These are phyloP conservation scores for Stylonectria norvegica DNA, from an alignment of 2,329 filamentous ascomycete species.

Conservation along the genomic window DNA sequence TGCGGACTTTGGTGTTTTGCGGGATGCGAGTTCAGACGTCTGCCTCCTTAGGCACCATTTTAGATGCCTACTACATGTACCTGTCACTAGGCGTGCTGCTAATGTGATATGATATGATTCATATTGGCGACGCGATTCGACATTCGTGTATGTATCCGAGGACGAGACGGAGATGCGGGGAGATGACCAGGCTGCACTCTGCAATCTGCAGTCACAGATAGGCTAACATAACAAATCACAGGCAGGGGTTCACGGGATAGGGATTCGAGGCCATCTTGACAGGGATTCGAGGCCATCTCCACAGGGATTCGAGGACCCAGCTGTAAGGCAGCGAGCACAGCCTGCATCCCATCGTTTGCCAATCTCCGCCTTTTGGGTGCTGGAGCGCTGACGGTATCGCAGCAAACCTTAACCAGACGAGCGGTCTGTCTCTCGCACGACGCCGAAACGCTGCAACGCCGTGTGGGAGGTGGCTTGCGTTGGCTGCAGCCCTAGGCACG, in stretches of 20 bases:
- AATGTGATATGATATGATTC: too few relatives aligned
- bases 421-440: constrained; percentile 16
- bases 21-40: not conserved
- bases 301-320: not conserved
- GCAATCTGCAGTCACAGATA: not conserved
- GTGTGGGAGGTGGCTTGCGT: constrained; percentile 4
- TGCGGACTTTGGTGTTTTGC: not conserved
- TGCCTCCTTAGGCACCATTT: not conserved
- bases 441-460: constrained; percentile 9
- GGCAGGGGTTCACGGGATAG: too few relatives aligned
- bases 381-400: constrained; percentile 14
- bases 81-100: not conserved
- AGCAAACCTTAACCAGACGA: constrained; percentile 21
- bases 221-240: too few relatives aligned
- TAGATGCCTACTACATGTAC: not conserved
- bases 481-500: too few relatives aligned
- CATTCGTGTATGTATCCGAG: too few relatives aligned
- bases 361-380: constrained; percentile 19
- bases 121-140: too few relatives aligned
- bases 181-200: not conserved
- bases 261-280: not conserved
- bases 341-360: not conserved
- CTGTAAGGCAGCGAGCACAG: not conserved
- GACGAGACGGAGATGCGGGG: too few relatives aligned
- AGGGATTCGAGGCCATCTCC: not conserved